Evolutionary conservation across 306 rosid species (phyloP).

Genomic region (Vachellia pachyceras): DNA sequence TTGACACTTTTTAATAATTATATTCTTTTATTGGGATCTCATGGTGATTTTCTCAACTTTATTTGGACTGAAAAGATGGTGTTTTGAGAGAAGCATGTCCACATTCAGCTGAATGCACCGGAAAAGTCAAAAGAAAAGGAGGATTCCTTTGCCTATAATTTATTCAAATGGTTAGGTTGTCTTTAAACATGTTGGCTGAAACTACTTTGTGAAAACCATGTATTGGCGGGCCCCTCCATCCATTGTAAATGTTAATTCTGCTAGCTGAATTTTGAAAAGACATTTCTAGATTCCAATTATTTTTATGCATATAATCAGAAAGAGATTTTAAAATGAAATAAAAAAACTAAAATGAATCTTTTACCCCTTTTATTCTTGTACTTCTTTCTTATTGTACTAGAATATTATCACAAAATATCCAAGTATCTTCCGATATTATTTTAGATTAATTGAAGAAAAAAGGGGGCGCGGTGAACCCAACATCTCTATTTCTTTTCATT

Average conservation of each 20-base stretch:
- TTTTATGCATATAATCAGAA: neutral
- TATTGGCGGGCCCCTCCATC: conserved; percentile 37
- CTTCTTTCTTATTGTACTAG: too few species aligned
- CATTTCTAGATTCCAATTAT: neutral
- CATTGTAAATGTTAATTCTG: conserved; percentile 7
- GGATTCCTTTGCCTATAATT: conserved; percentile 22
- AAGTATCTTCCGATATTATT: neutral
- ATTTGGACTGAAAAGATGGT: neutral
- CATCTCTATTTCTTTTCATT: neutral
- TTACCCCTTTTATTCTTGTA: too few species aligned
- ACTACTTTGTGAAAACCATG: conserved; percentile 34
- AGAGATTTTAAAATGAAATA: too few species aligned
- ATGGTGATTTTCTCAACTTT: too few species aligned
- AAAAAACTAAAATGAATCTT: too few species aligned
- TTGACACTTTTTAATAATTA: too few species aligned
- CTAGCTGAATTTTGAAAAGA: conserved; percentile 9
- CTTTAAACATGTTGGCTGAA: conserved; percentile 42
- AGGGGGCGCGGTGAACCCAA: too few species aligned
- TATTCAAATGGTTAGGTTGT: conserved; percentile 39
- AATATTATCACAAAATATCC: too few species aligned
- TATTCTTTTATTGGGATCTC: too few species aligned
- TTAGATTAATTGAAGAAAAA: neutral
- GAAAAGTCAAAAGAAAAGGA: conserved; percentile 25
- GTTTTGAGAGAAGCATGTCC: conserved; percentile 1
- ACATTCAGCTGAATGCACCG: conserved; percentile 30